A percentile compares a stretch with the other conserved stretches of the same genome.
Conservation (phyloP, 1,139 yeast species). For the Saccharomyces hybrid region DNA sequence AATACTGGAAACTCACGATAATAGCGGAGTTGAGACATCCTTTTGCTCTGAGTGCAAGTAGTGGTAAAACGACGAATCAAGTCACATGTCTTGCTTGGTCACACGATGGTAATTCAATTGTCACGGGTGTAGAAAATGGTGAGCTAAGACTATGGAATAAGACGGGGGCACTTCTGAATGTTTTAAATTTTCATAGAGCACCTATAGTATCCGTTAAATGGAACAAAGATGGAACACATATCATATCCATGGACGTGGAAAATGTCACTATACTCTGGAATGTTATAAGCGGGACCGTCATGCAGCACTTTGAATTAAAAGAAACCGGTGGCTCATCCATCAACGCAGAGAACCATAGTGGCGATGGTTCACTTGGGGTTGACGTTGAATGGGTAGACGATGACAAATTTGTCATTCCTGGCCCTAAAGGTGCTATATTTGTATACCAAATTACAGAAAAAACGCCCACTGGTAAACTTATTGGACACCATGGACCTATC, state of each 20-base stretch:
- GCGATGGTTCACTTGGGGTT: slow-evolving; percentile 35
- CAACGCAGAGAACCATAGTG: background rate
- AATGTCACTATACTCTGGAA: slow-evolving; percentile 48
- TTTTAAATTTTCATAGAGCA: slow-evolving; percentile 46
- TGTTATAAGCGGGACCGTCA: slow-evolving; percentile 39
- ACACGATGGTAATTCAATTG: slow-evolving; percentile 47
- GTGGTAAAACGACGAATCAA: slow-evolving; percentile 18
- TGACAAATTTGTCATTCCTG: slow-evolving; percentile 61
- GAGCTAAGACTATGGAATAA: slow-evolving; percentile 64
- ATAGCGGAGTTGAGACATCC: slow-evolving; percentile 23
- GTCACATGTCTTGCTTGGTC: slow-evolving; percentile 52
- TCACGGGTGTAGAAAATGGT: slow-evolving; percentile 55
- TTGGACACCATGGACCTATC: slow-evolving; percentile 62
- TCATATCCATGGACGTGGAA: slow-evolving; percentile 33
- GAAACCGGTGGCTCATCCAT: slow-evolving; percentile 1
- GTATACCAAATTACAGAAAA: slow-evolving; percentile 49
- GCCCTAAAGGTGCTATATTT: slow-evolving; percentile 46
- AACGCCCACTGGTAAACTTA: slow-evolving; percentile 50
- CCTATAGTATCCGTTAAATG: slow-evolving; percentile 46
- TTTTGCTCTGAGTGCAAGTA: slow-evolving; percentile 17
- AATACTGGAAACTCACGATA: slow-evolving; percentile 1
- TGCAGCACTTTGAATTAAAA: slow-evolving; percentile 37
- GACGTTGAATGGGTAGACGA: slow-evolving; percentile 70
- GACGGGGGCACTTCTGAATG: slow-evolving; percentile 55
- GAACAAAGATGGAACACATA: slow-evolving; percentile 38